These are phyloP conservation scores for Claviceps sp. DNA, from an alignment of 2,329 filamentous ascomycete species.

Conservation along the genomic window DNA sequence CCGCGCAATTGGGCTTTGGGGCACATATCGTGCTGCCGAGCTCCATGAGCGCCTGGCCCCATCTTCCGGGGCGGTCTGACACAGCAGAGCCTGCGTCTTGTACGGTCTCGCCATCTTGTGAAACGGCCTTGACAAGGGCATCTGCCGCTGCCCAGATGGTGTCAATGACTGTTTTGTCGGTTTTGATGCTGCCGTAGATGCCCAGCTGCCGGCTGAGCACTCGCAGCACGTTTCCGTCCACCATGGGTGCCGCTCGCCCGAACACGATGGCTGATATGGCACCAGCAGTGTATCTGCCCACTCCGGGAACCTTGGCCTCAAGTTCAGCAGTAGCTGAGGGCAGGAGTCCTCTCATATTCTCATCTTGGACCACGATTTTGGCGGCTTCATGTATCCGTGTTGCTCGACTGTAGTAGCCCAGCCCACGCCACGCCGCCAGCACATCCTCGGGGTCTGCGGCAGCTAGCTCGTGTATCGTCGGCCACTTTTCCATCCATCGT, in stretches of 20 bases:
- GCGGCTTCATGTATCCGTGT: slow-evolving; percentile 46
- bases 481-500: slow-evolving; percentile 47
- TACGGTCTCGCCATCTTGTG: slow-evolving; percentile 20
- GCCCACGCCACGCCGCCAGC: slow-evolving; percentile 42
- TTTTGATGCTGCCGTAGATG: slow-evolving; percentile 41
- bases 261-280: slow-evolving; percentile 51
- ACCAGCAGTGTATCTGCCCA: slow-evolving; percentile 49
- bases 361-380: slow-evolving; percentile 31
- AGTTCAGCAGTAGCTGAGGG: slow-evolving; percentile 33
- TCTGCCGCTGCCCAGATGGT: slow-evolving; percentile 45
- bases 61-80: slow-evolving; percentile 38
- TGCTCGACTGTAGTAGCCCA: slow-evolving; percentile 53
- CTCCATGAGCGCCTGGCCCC: slow-evolving; percentile 55
- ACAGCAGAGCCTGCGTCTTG: slow-evolving; percentile 11
- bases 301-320: slow-evolving; percentile 40
- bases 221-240: slow-evolving; percentile 49
- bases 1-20: slow-evolving; percentile 42
- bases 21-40: slow-evolving; percentile 49
- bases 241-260: slow-evolving; percentile 43
- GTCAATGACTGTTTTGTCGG: slow-evolving; percentile 38
- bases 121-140: slow-evolving; percentile 38
- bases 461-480: slow-evolving; percentile 42
- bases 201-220: slow-evolving; percentile 49
- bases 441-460: slow-evolving; percentile 41
- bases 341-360: slow-evolving; percentile 30